These are phyloP conservation scores for Dictyostelium intermedium DNA, from an alignment of 78 protist genomes.

Conservation along the genomic window DNA sequence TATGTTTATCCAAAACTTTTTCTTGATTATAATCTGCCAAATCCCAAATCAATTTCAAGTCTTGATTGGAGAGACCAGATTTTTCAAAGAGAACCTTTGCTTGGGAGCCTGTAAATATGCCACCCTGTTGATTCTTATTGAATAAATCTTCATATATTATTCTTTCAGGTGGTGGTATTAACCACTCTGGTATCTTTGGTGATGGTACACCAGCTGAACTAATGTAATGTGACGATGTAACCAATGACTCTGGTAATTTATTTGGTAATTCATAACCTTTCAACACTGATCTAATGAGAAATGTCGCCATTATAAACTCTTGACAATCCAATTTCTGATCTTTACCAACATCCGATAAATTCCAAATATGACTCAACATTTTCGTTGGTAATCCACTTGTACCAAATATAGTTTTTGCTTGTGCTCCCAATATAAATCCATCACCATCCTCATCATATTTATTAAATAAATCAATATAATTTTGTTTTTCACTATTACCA, in stretches of 20 bases:
- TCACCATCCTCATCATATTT: conserved; percentile 45
- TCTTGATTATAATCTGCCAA: conserved; percentile 62
- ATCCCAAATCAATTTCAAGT: conserved; percentile 52
- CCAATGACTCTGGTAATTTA: conserved; percentile 31
- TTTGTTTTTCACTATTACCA: conserved; percentile 13
- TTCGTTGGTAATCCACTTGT: conserved; percentile 49
- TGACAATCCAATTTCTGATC: conserved; percentile 67
- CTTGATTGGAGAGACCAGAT: conserved; percentile 26
- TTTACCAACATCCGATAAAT: conserved; percentile 26
- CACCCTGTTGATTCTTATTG: conserved; percentile 61
- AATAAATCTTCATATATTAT: conserved; percentile 51
- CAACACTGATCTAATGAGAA: conserved; percentile 30
- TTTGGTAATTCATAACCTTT: conserved; percentile 67
- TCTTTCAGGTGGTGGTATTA: conserved; percentile 61
- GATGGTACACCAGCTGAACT: conserved; percentile 39
- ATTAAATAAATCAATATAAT: conserved; percentile 54
- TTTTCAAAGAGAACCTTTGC: conserved; percentile 67
- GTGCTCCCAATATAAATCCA: conserved; percentile 56
- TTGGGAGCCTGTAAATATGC: conserved; percentile 28
- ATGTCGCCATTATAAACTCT: conserved; percentile 72
- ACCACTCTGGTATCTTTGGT: conserved; percentile 74
- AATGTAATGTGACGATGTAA: conserved; percentile 28
- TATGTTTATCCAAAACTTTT: conserved; percentile 29
- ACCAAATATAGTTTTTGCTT: conserved; percentile 18
- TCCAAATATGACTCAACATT: conserved; percentile 49